Evolutionary conservation across 176 grass and related monocot genomes (phyloP).

Genomic region (Ampelocalamus luodianensis): DNA sequence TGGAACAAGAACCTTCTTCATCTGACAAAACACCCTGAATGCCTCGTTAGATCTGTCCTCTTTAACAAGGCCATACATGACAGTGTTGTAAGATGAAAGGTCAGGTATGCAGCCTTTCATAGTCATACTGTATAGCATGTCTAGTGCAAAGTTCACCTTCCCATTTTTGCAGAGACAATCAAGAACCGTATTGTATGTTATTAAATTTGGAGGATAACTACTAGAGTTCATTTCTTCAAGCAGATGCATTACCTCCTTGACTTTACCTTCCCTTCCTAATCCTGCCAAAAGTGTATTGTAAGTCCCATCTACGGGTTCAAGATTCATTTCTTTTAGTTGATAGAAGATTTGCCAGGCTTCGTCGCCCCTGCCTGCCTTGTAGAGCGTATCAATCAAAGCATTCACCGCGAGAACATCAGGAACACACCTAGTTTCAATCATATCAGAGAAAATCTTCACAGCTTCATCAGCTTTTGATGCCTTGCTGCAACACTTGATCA

Average conservation of each 20-base stretch:
- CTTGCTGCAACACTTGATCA: constrained; percentile 96
- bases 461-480: constrained; percentile 73
- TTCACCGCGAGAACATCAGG: constrained; percentile 78
- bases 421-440: constrained; percentile 69
- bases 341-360: constrained; percentile 87
- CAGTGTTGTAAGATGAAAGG: constrained; percentile 84
- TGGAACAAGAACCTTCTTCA: constrained; percentile 84
- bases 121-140: constrained; percentile 77
- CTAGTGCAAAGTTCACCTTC: constrained; percentile 68
- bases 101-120: constrained; percentile 67
- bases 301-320: constrained; percentile 70
- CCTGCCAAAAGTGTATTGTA: constrained; percentile 89
- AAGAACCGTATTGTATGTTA: constrained; percentile 88
- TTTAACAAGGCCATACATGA: constrained; percentile 79
- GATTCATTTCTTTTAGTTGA: constrained; percentile 71
- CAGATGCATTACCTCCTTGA: constrained; percentile 65
- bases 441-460: constrained; percentile 76
- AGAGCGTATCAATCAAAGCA: constrained; percentile 79
- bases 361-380: constrained; percentile 72
- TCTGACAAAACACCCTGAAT: constrained; percentile 83
- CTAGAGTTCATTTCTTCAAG: constrained; percentile 71
- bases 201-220: constrained; percentile 67
- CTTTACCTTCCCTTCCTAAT: constrained; percentile 89
- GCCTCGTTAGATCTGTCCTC: constrained; percentile 70
- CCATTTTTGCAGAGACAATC: constrained; percentile 97